Evolutionary conservation across 2,329 filamentous ascomycete species (phyloP).

Genomic region (Penicillium sp.): DNA sequence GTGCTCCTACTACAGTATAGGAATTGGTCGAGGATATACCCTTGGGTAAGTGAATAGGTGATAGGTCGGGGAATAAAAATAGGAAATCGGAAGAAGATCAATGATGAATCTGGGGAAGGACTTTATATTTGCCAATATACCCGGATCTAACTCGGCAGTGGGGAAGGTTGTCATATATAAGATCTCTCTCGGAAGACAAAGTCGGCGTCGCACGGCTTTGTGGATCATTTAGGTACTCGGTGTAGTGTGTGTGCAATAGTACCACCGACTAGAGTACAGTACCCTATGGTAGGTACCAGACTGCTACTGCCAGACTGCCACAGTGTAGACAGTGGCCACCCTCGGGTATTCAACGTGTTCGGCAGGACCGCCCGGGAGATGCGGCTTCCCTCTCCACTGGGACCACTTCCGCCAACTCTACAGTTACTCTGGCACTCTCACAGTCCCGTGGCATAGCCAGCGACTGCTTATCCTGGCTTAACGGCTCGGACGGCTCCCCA

Average conservation of each 20-base stretch:
- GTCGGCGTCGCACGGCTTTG: constrained; percentile 5
- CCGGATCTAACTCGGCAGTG: not conserved
- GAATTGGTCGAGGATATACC: no score
- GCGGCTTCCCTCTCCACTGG: not conserved
- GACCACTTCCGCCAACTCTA: no score
- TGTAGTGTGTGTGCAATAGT: no score
- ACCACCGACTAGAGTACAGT: no score
- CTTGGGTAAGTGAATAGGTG: no score
- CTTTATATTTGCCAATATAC: not conserved
- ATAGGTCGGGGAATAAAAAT: not conserved
- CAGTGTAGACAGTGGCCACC: no score
- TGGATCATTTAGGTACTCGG: not conserved
- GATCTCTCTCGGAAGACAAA: constrained; percentile 5
- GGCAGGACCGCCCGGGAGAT: not conserved
- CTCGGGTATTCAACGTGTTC: not conserved
- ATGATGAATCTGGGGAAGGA: not conserved
- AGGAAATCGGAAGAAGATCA: not conserved
- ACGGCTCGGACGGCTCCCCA: not conserved
- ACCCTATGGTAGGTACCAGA: no score
- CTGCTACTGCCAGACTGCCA: no score
- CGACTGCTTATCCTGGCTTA: not conserved
- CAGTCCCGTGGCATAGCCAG: not conserved
- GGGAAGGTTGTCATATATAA: no score
- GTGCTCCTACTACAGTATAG: no score
- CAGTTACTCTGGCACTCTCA: no score